A percentile compares a stretch with the other conserved stretches of the same genome.
phyloP scores from a whole-genome alignment of 2,329 filamentous ascomycete species.

The Drechslerella coelobrocha region DNA sequence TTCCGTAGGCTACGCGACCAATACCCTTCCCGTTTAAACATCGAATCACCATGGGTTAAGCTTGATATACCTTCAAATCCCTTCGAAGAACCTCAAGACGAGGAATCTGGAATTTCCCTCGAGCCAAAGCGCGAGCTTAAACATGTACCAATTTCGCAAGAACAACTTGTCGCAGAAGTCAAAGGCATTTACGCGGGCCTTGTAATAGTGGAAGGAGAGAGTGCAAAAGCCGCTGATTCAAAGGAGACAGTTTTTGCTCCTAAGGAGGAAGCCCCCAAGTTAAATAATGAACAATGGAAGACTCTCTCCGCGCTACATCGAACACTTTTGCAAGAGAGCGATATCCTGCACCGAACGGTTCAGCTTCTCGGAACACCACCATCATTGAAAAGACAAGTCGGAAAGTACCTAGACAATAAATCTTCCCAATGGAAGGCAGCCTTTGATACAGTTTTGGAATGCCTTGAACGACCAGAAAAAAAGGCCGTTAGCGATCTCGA shows the following conservation, averaged over 20 bases:
- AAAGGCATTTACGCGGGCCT: constrained; percentile 83
- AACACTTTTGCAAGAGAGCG: constrained; percentile 79
- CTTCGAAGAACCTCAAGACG: constrained; percentile 30
- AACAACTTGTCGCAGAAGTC: constrained; percentile 80
- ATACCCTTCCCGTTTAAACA: background rate
- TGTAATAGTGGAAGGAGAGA: constrained; percentile 85
- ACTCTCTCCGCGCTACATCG: constrained; percentile 81
- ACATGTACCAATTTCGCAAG: constrained; percentile 74
- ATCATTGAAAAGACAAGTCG: constrained; percentile 71
- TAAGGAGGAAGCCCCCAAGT: constrained; percentile 53
- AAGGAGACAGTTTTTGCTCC: constrained; percentile 60
- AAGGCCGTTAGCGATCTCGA: background rate
- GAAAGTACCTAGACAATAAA: constrained; percentile 69
- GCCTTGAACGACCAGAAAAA: background rate
- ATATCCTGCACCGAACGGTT: constrained; percentile 83
- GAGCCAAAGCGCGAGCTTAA: constrained; percentile 66
- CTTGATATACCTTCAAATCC: no score
- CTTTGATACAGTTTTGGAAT: background rate
- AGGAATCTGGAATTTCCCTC: no score
- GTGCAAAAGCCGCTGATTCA: constrained; percentile 78
- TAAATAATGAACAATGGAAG: constrained; percentile 78
- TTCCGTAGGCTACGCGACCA: background rate
- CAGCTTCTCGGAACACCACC: constrained; percentile 81
- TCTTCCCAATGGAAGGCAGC: background rate
- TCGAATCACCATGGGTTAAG: background rate